Percentiles rank a stretch among this genome's conserved stretches.
Evolutionary conservation across 2,329 filamentous ascomycete genomes (phyloP).

Genomic region (Aureobasidium sp.): DNA sequence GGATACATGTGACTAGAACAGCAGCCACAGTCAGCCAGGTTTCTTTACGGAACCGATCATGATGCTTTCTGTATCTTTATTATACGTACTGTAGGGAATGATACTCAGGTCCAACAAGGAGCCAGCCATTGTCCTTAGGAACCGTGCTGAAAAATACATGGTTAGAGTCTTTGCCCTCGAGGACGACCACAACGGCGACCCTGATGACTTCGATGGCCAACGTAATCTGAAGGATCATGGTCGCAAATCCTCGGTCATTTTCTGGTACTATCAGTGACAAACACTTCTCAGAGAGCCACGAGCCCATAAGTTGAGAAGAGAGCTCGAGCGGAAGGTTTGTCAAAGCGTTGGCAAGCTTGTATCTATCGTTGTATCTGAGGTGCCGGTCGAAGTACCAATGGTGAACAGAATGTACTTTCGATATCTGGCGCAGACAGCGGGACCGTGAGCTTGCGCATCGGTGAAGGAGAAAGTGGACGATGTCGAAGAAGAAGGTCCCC

Average conservation of each 20-base stretch:
- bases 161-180: background rate
- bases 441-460: background rate
- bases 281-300: background rate
- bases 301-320: background rate
- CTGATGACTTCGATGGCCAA: background rate
- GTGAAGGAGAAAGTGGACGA: background rate
- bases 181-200: background rate
- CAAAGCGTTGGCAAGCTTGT: background rate
- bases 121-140: background rate
- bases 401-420: background rate
- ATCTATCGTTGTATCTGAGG: background rate
- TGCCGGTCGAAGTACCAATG: background rate
- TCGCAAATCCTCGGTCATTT: background rate
- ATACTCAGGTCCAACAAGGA: background rate
- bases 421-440: background rate
- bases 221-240: background rate
- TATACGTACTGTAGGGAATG: background rate
- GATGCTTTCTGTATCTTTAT: background rate
- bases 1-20: background rate
- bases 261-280: background rate
- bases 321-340: background rate
- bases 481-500: background rate
- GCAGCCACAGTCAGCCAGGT: background rate
- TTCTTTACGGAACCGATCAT: too few relatives aligned
- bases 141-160: background rate